These are phyloP conservation scores for Candida manassasensis DNA, from an alignment of 805 yeast genomes.

Conservation along the genomic window DNA sequence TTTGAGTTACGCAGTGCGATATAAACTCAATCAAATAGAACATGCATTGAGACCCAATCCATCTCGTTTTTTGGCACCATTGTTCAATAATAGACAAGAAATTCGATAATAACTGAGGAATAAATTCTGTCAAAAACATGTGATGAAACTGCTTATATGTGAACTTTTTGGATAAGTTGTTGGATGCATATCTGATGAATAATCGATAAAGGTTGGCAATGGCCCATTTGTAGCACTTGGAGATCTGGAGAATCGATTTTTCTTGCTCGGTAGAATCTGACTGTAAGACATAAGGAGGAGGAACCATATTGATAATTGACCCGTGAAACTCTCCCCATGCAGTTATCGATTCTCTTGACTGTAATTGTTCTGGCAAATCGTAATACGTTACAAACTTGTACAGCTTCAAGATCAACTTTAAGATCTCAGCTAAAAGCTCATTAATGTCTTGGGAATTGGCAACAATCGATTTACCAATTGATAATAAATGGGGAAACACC, in stretches of 20 bases:
- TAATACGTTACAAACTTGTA: constrained; percentile 73
- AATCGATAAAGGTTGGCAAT: constrained; percentile 70
- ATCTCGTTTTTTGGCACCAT: constrained; percentile 63
- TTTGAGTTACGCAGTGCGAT: constrained; percentile 51
- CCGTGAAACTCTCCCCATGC: constrained; percentile 79
- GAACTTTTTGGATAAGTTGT: constrained; percentile 39
- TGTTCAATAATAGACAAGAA: constrained; percentile 62
- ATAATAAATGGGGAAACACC: constrained; percentile 62
- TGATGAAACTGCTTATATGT: constrained; percentile 58
- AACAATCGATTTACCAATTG: constrained; percentile 56
- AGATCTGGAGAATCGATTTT: constrained; percentile 58
- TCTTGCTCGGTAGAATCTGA: constrained; percentile 44
- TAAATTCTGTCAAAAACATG: constrained; percentile 50
- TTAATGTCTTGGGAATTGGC: constrained; percentile 15
- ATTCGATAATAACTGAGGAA: constrained; percentile 68
- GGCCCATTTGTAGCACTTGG: constrained; percentile 75
- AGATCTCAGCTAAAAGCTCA: constrained; percentile 58
- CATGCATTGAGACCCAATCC: constrained; percentile 66
- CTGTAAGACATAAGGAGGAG: constrained; percentile 50
- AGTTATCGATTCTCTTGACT: constrained; percentile 43
- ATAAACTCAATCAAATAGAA: constrained; percentile 54
- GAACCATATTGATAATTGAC: constrained; percentile 51
- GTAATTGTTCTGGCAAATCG: constrained; percentile 65
- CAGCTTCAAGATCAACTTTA: constrained; percentile 66
- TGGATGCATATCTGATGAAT: constrained; percentile 65